Base-by-base conservation (phyloP, 768 basidiomycete species). In the Peribolospora baueri region DNA sequence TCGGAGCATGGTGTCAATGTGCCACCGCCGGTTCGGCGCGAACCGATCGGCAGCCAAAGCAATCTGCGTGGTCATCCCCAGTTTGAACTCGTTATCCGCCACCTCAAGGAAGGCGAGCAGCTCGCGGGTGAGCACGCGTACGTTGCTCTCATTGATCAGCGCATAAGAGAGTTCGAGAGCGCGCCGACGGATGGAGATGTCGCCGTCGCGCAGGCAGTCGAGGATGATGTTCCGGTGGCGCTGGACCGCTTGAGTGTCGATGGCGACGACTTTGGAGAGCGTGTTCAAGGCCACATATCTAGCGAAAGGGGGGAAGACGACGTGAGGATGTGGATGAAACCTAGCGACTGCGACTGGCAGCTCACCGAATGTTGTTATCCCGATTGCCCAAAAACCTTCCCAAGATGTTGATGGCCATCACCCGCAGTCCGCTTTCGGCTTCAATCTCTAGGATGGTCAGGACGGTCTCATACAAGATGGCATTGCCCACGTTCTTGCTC, bases 371-470 rank as follows among this genome's bases (percentile, higher is more conserved):
- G 65, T 97, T 98, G 69, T 98, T 98, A 65, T 98, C 93, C 42
- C 85, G 75, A 69, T 98, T 98, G 65, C 84, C 81, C 65, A 98
- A 71, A 71, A 97, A 97, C 69, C 95, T 97, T 54, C 93, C 93
- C 42, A 98, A 75, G 56, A 97, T 97, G 66, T 98, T 98, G 68
- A 98, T 98, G 0, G 93, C 93, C 93, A 98, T 95, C 48, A 97
- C 90, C 2, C 93, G 80, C 25, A 98, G 71, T 14, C 88, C 87
- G 46, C 78, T 82, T 65, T 98, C 93, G 8, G 93, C 90, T 63
- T 98, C 88, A 58, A 97, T 97, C 61, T 98, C 91, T 50, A 98
- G 73, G 13, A 98, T 81, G 1, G 90, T 87, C 59, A 97, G 73
- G 5, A 95, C 91, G 0, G 91, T 91, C 70, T 98, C 93, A 66